Evolutionary conservation across 116 monocot genomes (phyloP), one percentile per base, ranked within the genome.

Genomic region (Papilionanthe hybrid): DNA sequence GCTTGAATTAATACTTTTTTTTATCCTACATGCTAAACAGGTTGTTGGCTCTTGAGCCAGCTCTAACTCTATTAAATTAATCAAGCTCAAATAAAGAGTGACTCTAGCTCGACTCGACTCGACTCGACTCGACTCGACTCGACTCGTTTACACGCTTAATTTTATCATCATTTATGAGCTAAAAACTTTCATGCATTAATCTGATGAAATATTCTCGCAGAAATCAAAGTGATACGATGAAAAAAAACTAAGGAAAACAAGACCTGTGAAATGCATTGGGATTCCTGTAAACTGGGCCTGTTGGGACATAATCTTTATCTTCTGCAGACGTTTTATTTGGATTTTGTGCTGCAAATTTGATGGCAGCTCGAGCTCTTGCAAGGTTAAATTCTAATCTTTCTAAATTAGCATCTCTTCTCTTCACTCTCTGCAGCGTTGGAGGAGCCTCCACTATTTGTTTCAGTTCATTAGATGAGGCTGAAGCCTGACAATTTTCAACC

Each of bases 261-360:
- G 78, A 93, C 93, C 88, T 73, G 45, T 95, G 91, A 84, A 95
- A 95, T 56, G 87, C 91, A 77, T 82, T 8, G 10, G 92, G 81
- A 83, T 92, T 92, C 55, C 89, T 75, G 71, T 95, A 95, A 12
- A 86, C 18, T 19, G 95, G 92, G 9, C 95, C 95, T 28, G 63
- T 71, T 11, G 95, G 95, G 42, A 89, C 78, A 49, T 92, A 92
- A 32, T 92, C 92, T 68, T 65, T 78, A 66, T 89, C 92, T 13
- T 66, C 65, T 42, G 81, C 18, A 10, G 42, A n/a, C 0, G 77
- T 53, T 67, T 76, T 57, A 42, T 77, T 87, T 18, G 50, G 73
- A 6, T 75, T 84, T 42, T 42, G 73, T 30, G 83, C 72, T n/a
- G 88, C 93, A 80, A 81, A 74, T 76, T 50, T 89, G 29, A 96